Percentiles rank a stretch among this genome's conserved stretches.
phyloP scores from a whole-genome alignment of 208 protist species.

The Crithidia sp. region DNA sequence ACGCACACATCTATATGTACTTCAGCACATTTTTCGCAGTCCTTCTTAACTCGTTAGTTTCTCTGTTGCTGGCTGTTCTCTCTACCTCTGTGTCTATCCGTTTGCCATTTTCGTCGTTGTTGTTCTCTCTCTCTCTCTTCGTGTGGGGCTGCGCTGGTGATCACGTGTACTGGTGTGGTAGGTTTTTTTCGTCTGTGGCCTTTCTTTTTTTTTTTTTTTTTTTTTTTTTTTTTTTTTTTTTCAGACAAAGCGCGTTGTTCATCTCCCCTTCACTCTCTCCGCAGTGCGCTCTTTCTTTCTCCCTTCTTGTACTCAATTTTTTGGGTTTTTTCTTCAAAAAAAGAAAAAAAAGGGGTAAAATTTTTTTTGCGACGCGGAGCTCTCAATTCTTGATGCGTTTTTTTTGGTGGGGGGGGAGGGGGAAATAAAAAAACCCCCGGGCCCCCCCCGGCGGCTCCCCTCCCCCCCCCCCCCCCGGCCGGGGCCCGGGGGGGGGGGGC shows the following conservation, averaged over 20 bases:
- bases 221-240: background rate
- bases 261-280: no score
- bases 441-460: no score
- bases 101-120: background rate
- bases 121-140: background rate
- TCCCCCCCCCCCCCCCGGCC: no score
- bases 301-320: background rate
- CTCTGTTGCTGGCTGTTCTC: background rate
- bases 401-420: no score
- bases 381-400: no score
- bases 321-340: background rate
- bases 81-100: background rate
- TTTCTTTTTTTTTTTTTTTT: constrained; percentile 6
- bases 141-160: background rate
- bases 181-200: background rate
- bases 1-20: background rate
- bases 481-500: no score
- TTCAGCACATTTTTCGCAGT: background rate
- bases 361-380: background rate
- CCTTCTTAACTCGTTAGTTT: background rate
- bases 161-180: background rate
- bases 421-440: no score
- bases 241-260: no score
- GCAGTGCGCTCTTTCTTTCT: background rate
- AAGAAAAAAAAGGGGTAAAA: no score